These are phyloP conservation scores for Metarhizium humberi DNA, from an alignment of 2,329 filamentous ascomycete species.

Conservation along the genomic window DNA sequence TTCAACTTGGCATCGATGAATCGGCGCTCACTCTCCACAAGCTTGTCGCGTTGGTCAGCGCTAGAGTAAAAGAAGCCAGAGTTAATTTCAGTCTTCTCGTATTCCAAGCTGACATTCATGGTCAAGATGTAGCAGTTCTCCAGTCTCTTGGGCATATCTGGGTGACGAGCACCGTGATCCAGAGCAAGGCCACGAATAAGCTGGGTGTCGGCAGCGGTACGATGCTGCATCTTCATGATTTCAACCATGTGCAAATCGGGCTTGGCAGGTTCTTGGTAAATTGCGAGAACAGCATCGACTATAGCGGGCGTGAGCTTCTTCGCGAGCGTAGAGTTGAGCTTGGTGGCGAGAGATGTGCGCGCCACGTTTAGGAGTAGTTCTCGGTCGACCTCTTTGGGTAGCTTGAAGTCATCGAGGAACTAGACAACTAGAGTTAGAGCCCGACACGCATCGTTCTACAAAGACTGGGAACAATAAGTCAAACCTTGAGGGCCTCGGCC, in stretches of 20 bases:
- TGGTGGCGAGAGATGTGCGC: constrained; percentile 88
- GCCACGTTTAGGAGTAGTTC: constrained; percentile 91
- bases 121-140: constrained; percentile 94
- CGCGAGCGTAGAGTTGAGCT: constrained; percentile 82
- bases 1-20: constrained; percentile 95
- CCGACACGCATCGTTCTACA: neutral
- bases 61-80: constrained; percentile 98
- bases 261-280: constrained; percentile 81
- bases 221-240: constrained; percentile 99
- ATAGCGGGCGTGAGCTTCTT: constrained; percentile 89
- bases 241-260: constrained; percentile 98
- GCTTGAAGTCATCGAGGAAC: constrained; percentile 94
- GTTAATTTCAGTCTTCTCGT: constrained; percentile 99
- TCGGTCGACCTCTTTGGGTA: constrained; percentile 78
- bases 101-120: constrained; percentile 93
- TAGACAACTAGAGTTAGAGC: constrained; percentile 23
- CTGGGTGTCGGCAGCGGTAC: constrained; percentile 89
- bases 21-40: constrained; percentile 91
- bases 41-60: constrained; percentile 92
- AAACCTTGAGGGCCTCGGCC: constrained; percentile 76
- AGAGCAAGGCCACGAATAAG: constrained; percentile 87
- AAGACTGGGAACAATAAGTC: constrained; percentile 3
- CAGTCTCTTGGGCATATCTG: constrained; percentile 94
- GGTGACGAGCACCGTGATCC: constrained; percentile 92
- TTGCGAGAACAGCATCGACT: constrained; percentile 90